Conservation (phyloP, 2,329 filamentous ascomycete species). For the Aaosphaeria arxii region DNA sequence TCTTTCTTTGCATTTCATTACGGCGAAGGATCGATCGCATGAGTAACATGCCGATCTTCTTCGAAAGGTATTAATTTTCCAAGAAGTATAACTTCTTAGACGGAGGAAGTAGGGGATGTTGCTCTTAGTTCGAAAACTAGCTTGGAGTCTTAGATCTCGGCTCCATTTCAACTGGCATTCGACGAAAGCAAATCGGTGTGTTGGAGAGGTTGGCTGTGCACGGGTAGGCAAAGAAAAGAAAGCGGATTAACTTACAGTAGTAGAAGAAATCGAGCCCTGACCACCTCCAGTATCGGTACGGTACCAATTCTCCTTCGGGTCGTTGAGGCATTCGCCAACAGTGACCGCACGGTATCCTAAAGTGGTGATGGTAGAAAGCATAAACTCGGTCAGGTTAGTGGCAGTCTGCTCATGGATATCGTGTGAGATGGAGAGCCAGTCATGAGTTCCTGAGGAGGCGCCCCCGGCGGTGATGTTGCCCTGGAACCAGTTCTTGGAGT, state of each 20-base stretch:
- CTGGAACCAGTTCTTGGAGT: slow-evolving; percentile 54
- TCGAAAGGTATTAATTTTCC: too few species aligned
- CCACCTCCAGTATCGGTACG: slow-evolving; percentile 37
- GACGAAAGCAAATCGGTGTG: too few species aligned
- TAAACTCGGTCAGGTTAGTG: slow-evolving; percentile 42
- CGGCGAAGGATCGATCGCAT: too few species aligned
- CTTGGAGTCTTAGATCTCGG: too few species aligned
- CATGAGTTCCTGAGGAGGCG: slow-evolving; percentile 17
- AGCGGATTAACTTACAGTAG: neutral
- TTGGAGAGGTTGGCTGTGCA: too few species aligned
- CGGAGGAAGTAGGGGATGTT: too few species aligned
- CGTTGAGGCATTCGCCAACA: slow-evolving; percentile 47
- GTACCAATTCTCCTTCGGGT: slow-evolving; percentile 48
- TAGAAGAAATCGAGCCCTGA: slow-evolving; percentile 13
- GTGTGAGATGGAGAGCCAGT: slow-evolving; percentile 55
- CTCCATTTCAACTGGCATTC: too few species aligned
- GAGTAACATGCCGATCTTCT: too few species aligned
- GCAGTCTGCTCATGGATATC: slow-evolving; percentile 49
- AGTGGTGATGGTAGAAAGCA: slow-evolving; percentile 39
- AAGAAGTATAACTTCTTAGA: too few species aligned
- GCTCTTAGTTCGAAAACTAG: too few species aligned
- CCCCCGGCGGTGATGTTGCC: slow-evolving; percentile 39
- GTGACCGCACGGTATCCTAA: slow-evolving; percentile 46
- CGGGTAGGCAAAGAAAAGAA: too few species aligned
- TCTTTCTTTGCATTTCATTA: too few species aligned